Evolutionary conservation across 2,329 filamentous ascomycete genomes (phyloP), one percentile per base, ranked within the genome.

Genomic region (Fusarium verticillioides): DNA sequence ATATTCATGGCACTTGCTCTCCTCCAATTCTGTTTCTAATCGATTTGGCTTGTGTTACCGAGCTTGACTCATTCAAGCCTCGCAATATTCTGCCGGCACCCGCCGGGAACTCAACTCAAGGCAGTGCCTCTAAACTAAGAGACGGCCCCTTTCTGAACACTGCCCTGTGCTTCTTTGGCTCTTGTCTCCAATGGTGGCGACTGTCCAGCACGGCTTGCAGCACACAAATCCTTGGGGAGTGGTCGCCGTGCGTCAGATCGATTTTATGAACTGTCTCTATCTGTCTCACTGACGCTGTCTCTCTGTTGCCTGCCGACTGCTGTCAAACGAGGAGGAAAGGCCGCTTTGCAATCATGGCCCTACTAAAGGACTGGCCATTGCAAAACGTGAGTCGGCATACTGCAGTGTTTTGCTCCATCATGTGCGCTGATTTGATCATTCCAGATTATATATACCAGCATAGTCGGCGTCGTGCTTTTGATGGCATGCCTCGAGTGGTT

Each of bases 401-500:
- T 23, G 15, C 32, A 26, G 19, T 23, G 18, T 16, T 15, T 32
- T 13, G 10, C n/a, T 42, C 11, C 30, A 44, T 40, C 39, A 23
- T 26, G 18, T 16, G 23, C 43, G 37, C 63, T 70, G 13, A 60
- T 53, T 53, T 28, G 19, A 23, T 32, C 28, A n/a, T 43, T 19
- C 9, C 30, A 98, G 94, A 95, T 97, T 76, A 86, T 96, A 63
- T 98, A 97, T 81, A 92, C 95, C 13, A 85, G 91, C 63, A 92
- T 98, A 74, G 88, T 98, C 40, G 94, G 94, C 23, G 82, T 92
- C 11, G 86, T 98, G 56, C 94, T 98, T 91, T 78, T 96, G 30
- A 93, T 93, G 66, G 96, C 96, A 5, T 87, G 95, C 36, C 86
- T 98, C 13, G 96, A 98, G 84, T 98, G 96, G 95, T 91, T 97